Conservation (phyloP, 176 grass and related monocot species). For the Oryza rufipogon region DNA sequence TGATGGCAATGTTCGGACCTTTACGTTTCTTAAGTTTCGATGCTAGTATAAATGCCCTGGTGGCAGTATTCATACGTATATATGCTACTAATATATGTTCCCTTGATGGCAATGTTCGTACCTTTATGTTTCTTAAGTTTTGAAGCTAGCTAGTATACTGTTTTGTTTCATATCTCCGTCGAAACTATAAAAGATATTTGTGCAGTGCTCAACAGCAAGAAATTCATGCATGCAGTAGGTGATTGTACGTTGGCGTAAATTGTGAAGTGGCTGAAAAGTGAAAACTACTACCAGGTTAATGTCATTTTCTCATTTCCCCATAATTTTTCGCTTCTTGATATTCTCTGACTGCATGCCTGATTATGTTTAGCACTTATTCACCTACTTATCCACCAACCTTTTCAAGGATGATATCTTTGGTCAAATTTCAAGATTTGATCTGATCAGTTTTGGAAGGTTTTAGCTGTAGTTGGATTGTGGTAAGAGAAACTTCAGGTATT, state of each 20-base stretch:
- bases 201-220: neutral
- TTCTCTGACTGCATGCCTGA: neutral
- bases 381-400: constrained; percentile 35
- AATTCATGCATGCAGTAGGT: constrained; percentile 24
- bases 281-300: too few relatives aligned
- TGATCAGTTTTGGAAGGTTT: neutral
- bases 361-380: constrained; percentile 2
- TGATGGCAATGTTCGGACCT: too few relatives aligned
- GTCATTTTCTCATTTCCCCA: neutral
- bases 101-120: neutral
- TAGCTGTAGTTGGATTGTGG: constrained; percentile 13
- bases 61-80: too few relatives aligned
- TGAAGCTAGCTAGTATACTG: neutral
- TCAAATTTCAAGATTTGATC: constrained; percentile 13
- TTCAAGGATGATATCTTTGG: neutral
- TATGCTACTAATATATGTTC: too few relatives aligned
- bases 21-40: neutral
- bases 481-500: constrained; percentile 30
- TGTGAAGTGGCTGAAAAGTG: constrained; percentile 27
- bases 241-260: neutral
- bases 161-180: neutral
- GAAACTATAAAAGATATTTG: too few relatives aligned
- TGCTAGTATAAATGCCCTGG: neutral
- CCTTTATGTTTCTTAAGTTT: constrained; percentile 9
- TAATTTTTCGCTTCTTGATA: neutral